Evolutionary conservation across 768 basidiomycete genomes (phyloP).

Genomic region (Hirschioporus abietinus): DNA sequence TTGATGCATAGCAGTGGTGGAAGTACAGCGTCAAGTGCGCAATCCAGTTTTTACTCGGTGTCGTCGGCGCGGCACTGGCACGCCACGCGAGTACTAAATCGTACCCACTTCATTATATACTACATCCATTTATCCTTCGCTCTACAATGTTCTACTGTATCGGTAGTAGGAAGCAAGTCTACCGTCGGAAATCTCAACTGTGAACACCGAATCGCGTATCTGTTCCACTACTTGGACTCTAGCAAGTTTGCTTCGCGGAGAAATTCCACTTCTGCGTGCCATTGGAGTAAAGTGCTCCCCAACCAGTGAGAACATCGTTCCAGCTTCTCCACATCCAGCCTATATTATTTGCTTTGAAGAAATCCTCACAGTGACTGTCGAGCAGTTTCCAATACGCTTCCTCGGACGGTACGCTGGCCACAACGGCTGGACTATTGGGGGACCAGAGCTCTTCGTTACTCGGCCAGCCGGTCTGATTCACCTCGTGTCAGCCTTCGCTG

Average conservation of each 20-base stretch:
- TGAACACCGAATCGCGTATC: too few species aligned
- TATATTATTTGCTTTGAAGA: conserved; percentile 10
- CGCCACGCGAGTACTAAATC: too few species aligned
- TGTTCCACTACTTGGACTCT: too few species aligned
- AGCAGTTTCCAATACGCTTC: conserved; percentile 16
- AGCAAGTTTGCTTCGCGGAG: conserved; percentile 12
- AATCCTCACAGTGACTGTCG: conserved; percentile 14
- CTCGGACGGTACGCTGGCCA: conserved; percentile 14
- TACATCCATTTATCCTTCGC: too few species aligned
- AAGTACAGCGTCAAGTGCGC: too few species aligned
- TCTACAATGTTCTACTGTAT: too few species aligned
- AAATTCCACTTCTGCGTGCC: conserved; percentile 14
- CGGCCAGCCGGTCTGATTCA: conserved; percentile 17
- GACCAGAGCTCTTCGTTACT: conserved; percentile 15
- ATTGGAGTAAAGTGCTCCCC: conserved; percentile 12
- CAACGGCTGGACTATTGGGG: conserved; percentile 14
- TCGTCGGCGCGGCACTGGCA: too few species aligned
- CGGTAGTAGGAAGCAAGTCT: too few species aligned
- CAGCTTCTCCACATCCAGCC: conserved; percentile 18
- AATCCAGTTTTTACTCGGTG: too few species aligned
- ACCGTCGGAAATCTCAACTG: too few species aligned
- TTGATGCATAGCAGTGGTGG: too few species aligned
- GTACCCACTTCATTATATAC: too few species aligned
- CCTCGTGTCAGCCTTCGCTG: neutral
- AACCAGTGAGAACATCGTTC: conserved; percentile 12